Percentiles rank a stretch among this genome's conserved stretches.
phyloP scores from a whole-genome alignment of 441 rosid genomes.

The Breynia disticha region DNA sequence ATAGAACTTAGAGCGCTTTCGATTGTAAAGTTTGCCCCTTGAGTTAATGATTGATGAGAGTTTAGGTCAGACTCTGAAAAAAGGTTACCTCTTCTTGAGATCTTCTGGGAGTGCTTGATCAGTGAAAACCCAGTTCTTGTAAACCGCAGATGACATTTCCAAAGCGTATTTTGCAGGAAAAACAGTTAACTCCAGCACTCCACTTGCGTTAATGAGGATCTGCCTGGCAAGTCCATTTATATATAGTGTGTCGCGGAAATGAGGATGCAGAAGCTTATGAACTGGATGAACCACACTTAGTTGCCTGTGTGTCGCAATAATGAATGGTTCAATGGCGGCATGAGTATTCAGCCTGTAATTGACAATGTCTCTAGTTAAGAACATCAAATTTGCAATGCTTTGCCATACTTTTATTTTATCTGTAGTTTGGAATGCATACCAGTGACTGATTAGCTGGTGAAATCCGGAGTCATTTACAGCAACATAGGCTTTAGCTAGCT shows the following conservation, averaged over 20 bases:
- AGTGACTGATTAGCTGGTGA: slow-evolving; percentile 77
- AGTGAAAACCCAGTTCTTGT: slow-evolving; percentile 58
- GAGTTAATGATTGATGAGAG: too few relatives aligned
- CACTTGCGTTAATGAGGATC: slow-evolving; percentile 62
- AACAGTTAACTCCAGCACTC: slow-evolving; percentile 53
- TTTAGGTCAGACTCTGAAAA: neutral
- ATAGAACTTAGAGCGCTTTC: too few relatives aligned
- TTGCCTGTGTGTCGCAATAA: slow-evolving; percentile 68
- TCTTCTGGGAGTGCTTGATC: slow-evolving; percentile 73
- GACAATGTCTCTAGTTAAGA: neutral
- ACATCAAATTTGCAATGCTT: too few relatives aligned
- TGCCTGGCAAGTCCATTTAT: slow-evolving; percentile 76
- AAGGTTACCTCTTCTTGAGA: slow-evolving; percentile 63
- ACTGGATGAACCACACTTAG: slow-evolving; percentile 75
- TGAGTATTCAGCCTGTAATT: slow-evolving; percentile 46
- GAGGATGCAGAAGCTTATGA: slow-evolving; percentile 67
- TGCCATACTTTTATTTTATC: neutral
- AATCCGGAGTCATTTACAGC: slow-evolving; percentile 60
- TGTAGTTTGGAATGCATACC: slow-evolving; percentile 12
- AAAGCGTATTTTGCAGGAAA: slow-evolving; percentile 59
- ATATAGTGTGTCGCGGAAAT: slow-evolving; percentile 73
- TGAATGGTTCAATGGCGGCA: slow-evolving; percentile 66
- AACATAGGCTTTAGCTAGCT: slow-evolving; percentile 67
- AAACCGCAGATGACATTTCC: slow-evolving; percentile 63
- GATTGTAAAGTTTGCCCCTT: too few relatives aligned